Evolutionary conservation across 352 stramenopile species (phyloP).

Genomic region (Phytophthora citrophthora): DNA sequence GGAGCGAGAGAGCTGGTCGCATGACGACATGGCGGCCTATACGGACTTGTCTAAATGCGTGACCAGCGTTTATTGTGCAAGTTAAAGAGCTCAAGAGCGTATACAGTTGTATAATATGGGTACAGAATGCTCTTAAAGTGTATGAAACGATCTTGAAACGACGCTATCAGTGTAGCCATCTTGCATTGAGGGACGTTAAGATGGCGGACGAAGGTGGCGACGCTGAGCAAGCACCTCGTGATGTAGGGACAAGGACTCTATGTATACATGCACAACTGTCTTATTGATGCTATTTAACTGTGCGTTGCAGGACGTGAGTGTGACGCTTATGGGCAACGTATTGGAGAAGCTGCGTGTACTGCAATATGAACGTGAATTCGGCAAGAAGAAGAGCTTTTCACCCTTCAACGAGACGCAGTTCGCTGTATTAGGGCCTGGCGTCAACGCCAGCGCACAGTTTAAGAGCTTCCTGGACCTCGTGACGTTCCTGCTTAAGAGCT

Average conservation of each 20-base stretch:
- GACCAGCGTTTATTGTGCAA: slow-evolving; percentile 1
- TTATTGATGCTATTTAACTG: slow-evolving; percentile 1
- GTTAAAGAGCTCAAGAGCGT: slow-evolving; percentile 21
- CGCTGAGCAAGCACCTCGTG: slow-evolving; percentile 22
- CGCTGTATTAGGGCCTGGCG: slow-evolving; percentile 45
- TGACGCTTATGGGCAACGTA: slow-evolving; percentile 85
- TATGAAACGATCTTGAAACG: slow-evolving; percentile 35
- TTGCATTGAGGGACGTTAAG: background rate
- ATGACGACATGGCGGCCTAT: slow-evolving; percentile 23
- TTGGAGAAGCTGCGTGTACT: slow-evolving; percentile 85
- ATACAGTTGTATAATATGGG: slow-evolving; percentile 11
- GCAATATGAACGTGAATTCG: slow-evolving; percentile 79
- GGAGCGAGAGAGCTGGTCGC: slow-evolving; percentile 21
- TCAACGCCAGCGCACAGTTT: slow-evolving; percentile 78
- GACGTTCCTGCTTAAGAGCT: slow-evolving; percentile 76
- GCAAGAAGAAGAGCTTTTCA: slow-evolving; percentile 82
- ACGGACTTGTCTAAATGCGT: background rate
- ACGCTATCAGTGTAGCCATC: slow-evolving; percentile 15
- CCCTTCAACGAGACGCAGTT: slow-evolving; percentile 83
- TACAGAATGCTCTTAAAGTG: slow-evolving; percentile 17
- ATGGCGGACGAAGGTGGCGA: slow-evolving; percentile 34
- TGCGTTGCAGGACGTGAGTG: slow-evolving; percentile 62
- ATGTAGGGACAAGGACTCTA: slow-evolving; percentile 5
- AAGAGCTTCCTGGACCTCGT: slow-evolving; percentile 82
- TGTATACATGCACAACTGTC: background rate